Evolutionary conservation across 805 yeast genomes (phyloP), one percentile per base, ranked within the genome.

Genomic region (Clavispora asparagi): DNA sequence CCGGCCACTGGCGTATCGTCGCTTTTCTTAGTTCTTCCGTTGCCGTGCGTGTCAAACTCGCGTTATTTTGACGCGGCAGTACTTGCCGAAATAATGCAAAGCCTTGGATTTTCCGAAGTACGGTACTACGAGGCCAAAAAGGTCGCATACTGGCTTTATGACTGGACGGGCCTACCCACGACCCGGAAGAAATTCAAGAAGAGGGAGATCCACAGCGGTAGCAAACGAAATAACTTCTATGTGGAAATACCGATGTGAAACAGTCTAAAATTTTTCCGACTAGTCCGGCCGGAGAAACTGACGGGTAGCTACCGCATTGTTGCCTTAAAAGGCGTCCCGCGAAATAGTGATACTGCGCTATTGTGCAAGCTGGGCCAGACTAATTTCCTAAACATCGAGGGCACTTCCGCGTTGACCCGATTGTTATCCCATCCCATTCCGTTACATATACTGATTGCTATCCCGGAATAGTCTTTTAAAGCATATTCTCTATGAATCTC

Each of bases 1-100:
- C 71, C 77, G 3, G 44, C 48, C 1, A 23, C 28, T 0, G 44
- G 42, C 26, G 25, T 32, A 4, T 43, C 53, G 7, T 48, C 62
- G 4, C 70, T 90, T 6, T 91, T 92, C 59, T 63, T 92, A 11
- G 98, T 92, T 7, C 67, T 92, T 4, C 99, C 99, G 0, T 70
- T 86, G 31, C 96, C 98, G 0, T 92, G 99, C 60, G 70, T 88
- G 1, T 62, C 69, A 8, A 91, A 92, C 61, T 90, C 97, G 0
- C 72, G 98, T 39, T 92, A 91, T 60, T 80, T 84, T 62, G 76
- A 78, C 50, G 69, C 71, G 35, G 60, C 58, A 0, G 63, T 61
- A 25, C 65, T 78, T 8, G 53, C 61, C 1, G 60, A 63, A 1
- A 74, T 90, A 11, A 75, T 85, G 79, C 30, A 48, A 0, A 55